Evolutionary conservation across 2,329 filamentous ascomycete genomes (phyloP).

Genomic region (Pseudocercospora cruenta): DNA sequence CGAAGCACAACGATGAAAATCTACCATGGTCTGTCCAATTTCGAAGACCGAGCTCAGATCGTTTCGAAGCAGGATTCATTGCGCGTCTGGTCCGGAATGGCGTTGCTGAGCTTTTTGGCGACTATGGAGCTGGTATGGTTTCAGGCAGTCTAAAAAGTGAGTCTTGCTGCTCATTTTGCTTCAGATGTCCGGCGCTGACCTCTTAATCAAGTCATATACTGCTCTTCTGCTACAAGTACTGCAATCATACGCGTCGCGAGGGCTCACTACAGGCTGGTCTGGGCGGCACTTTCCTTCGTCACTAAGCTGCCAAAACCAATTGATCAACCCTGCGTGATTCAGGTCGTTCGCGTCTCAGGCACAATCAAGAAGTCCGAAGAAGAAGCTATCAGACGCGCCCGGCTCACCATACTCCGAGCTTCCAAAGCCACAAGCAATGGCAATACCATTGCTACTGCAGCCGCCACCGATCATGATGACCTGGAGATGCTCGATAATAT

Average conservation of each 20-base stretch:
- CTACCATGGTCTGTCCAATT: conserved; percentile 69
- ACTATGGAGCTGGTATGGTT: conserved; percentile 80
- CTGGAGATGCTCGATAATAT: conserved; percentile 48
- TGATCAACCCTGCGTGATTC: conserved; percentile 73
- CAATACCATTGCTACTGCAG: background rate
- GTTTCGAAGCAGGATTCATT: conserved; percentile 68
- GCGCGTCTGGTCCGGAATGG: conserved; percentile 71
- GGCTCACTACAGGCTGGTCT: conserved; percentile 81
- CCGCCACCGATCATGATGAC: conserved; percentile 42
- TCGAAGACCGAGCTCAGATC: conserved; percentile 75
- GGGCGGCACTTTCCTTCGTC: conserved; percentile 85
- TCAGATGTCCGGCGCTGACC: background rate
- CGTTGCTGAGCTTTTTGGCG: conserved; percentile 77
- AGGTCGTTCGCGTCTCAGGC: conserved; percentile 84
- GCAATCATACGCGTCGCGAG: conserved; percentile 86
- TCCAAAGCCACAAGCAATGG: conserved; percentile 48
- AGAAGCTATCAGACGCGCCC: conserved; percentile 80
- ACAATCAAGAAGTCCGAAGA: conserved; percentile 92
- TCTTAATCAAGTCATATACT: conserved; percentile 74
- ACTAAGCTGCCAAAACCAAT: conserved; percentile 65
- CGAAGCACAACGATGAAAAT: conserved; percentile 31
- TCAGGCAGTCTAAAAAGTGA: conserved; percentile 70
- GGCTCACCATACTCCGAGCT: conserved; percentile 70
- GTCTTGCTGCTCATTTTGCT: conserved; percentile 17
- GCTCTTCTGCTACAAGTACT: conserved; percentile 88